Evolutionary conservation across 345 rosid genomes (phyloP).

Genomic region (Rubroshorea leprosula): DNA sequence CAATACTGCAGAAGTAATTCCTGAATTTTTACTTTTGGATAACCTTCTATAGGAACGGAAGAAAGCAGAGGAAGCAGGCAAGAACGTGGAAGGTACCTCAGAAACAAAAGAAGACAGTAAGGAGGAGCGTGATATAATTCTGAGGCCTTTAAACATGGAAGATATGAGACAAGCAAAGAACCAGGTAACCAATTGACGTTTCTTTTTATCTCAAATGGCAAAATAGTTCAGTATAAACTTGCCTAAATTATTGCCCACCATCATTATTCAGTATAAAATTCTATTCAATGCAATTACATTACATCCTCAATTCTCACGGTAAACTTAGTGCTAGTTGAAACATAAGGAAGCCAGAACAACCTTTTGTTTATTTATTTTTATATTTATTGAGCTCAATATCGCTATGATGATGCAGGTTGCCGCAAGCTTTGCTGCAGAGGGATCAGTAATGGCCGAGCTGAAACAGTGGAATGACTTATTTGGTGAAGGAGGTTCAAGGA

Average conservation of each 20-base stretch:
- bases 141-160: constrained; percentile 84
- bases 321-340: not conserved
- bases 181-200: constrained; percentile 42
- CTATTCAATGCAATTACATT: no score
- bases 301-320: no score
- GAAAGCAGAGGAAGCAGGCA: constrained; percentile 51
- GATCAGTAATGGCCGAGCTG: constrained; percentile 67
- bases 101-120: constrained; percentile 43
- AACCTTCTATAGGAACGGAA: constrained; percentile 52
- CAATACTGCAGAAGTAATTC: not conserved
- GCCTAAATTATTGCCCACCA: no score
- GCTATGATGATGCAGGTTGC: constrained; percentile 51
- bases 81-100: constrained; percentile 41
- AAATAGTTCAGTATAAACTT: no score
- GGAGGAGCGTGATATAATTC: constrained; percentile 48
- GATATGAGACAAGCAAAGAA: constrained; percentile 90
- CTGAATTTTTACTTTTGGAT: constrained; percentile 6
- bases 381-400: not conserved
- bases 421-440: constrained; percentile 83
- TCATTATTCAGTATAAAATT: not conserved
- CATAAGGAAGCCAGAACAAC: not conserved
- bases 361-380: no score
- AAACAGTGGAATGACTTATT: constrained; percentile 87
- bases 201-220: no score
- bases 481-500: constrained; percentile 95